Evolutionary conservation across 2,329 filamentous ascomycete species (phyloP).

Genomic region (Fusarium sp.): DNA sequence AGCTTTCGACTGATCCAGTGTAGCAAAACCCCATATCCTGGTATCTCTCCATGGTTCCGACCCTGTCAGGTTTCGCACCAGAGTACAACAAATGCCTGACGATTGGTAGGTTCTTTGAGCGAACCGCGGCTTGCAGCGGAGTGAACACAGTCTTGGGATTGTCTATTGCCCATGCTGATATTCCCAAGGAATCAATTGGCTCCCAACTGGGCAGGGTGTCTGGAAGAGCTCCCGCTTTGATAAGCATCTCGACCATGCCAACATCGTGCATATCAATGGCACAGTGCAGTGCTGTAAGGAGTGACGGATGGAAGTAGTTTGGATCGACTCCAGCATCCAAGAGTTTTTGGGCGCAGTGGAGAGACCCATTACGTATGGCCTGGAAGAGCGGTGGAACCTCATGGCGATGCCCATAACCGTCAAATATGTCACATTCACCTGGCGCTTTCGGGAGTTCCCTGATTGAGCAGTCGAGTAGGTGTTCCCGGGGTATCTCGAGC

Average conservation of each 20-base stretch:
- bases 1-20: neutral
- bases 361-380: neutral
- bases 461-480: neutral
- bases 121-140: neutral
- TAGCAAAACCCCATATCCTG: accelerated
- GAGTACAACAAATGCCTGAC: neutral
- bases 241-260: accelerated
- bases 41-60: accelerated
- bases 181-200: too few species aligned
- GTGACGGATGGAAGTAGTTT: neutral
- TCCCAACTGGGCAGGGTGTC: too few species aligned
- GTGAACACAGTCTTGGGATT: neutral
- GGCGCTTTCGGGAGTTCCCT: neutral
- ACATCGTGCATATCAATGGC: accelerated
- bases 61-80: neutral
- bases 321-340: neutral
- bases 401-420: accelerated
- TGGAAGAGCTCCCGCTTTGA: neutral
- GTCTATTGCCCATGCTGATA: too few species aligned
- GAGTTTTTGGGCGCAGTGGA: accelerated
- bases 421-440: too few species aligned
- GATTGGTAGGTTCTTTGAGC: accelerated
- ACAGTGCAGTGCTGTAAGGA: neutral
- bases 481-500: too few species aligned
- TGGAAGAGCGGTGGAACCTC: neutral